These are phyloP conservation scores for Rhizopus arrhizus DNA, from an alignment of 371 early-diverging fungal genomes.

Conservation along the genomic window DNA sequence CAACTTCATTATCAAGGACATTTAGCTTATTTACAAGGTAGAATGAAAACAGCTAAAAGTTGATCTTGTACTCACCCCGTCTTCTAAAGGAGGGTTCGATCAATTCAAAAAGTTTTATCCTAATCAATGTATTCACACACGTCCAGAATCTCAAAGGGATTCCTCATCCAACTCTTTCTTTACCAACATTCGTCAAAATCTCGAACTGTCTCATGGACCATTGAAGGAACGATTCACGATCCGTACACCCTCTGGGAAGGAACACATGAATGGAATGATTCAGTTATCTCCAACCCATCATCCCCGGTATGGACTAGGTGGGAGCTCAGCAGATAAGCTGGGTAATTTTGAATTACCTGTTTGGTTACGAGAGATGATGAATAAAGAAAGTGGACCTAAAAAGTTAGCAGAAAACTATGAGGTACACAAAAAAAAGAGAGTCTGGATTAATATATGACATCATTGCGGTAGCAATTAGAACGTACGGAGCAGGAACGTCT, in stretches of 20 bases:
- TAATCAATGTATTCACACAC: constrained; percentile 19
- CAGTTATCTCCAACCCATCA: constrained; percentile 4
- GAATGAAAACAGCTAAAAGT: not conserved
- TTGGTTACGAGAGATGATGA: constrained; percentile 22
- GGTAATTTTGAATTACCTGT: constrained; percentile 21
- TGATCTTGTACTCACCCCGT: not conserved
- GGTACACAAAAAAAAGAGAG: constrained; percentile 17
- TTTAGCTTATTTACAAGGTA: constrained; percentile 28
- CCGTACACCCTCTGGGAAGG: constrained; percentile 21
- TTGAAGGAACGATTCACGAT: constrained; percentile 36
- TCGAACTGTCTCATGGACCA: constrained; percentile 37
- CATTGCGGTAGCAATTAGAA: constrained; percentile 44
- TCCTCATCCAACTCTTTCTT: constrained; percentile 40
- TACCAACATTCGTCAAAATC: constrained; percentile 41
- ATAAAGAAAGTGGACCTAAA: constrained; percentile 25
- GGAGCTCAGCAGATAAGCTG: constrained; percentile 20
- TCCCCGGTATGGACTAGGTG: constrained; percentile 23
- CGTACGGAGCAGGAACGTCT: constrained; percentile 54
- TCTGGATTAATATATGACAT: constrained; percentile 10
- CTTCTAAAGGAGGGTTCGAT: constrained; percentile 32
- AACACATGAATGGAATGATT: constrained; percentile 6
- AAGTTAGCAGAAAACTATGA: constrained; percentile 35
- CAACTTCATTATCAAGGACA: constrained; percentile 16
- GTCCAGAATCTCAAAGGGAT: no score
- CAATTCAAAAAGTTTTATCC: constrained; percentile 21